Evolutionary conservation across 768 basidiomycete genomes (phyloP).

Genomic region (Tylopilus plumbeoviolaceoides): DNA sequence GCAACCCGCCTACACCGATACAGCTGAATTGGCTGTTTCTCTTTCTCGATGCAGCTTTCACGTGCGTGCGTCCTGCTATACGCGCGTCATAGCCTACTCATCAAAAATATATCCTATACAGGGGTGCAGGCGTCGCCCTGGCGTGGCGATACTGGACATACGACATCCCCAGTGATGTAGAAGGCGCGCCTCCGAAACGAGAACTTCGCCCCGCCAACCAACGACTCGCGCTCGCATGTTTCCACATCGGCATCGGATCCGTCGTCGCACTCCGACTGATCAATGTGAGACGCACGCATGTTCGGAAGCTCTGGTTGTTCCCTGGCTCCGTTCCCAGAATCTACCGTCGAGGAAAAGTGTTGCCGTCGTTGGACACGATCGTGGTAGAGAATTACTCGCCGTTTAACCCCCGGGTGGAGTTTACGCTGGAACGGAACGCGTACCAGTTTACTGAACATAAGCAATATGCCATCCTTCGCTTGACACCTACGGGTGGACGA

Average conservation of each 20-base stretch:
- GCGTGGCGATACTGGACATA: slow-evolving; percentile 29
- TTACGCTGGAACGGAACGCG: slow-evolving; percentile 23
- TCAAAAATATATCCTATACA: neutral
- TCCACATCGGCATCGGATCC: slow-evolving; percentile 29
- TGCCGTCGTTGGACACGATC: slow-evolving; percentile 25
- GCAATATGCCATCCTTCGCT: slow-evolving; percentile 18
- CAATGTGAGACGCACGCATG: slow-evolving; percentile 24
- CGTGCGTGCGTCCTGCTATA: slow-evolving; percentile 16
- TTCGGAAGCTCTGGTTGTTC: slow-evolving; percentile 31
- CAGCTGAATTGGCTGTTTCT: slow-evolving; percentile 27
- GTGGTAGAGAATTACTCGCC: slow-evolving; percentile 22
- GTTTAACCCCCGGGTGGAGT: slow-evolving; percentile 18
- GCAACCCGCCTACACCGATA: slow-evolving; percentile 15
- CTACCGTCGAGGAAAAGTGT: slow-evolving; percentile 15
- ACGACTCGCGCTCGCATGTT: slow-evolving; percentile 24
- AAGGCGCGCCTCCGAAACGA: slow-evolving; percentile 12
- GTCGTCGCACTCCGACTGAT: slow-evolving; percentile 26
- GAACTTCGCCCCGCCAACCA: slow-evolving; percentile 31
- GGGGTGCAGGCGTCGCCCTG: slow-evolving; percentile 24
- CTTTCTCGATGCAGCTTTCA: slow-evolving; percentile 28
- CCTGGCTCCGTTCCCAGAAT: slow-evolving; percentile 22
- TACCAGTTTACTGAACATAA: slow-evolving; percentile 20
- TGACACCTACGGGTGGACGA: slow-evolving; percentile 9
- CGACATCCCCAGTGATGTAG: slow-evolving; percentile 11
- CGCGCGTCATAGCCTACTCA: neutral